phyloP scores from a whole-genome alignment of 2,329 filamentous ascomycete genomes.

The Coniochaeta ligniaria region DNA sequence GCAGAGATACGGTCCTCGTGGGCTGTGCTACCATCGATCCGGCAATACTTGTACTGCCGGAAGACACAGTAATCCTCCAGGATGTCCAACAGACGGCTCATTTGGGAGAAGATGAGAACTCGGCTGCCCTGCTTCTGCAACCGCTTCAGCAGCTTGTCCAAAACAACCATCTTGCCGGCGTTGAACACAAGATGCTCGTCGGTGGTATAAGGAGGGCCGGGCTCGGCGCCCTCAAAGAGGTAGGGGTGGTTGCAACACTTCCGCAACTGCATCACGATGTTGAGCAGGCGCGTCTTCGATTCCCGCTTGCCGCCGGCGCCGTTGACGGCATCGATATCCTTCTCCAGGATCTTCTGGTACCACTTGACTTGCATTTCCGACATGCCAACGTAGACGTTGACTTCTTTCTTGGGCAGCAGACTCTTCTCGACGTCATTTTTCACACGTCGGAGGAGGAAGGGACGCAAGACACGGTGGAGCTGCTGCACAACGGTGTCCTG shows the following conservation, averaged over 20 bases:
- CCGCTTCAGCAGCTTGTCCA: constrained; percentile 82
- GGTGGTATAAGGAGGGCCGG: constrained; percentile 94
- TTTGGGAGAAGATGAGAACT: constrained; percentile 98
- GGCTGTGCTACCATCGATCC: constrained; percentile 92
- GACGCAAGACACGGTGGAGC: constrained; percentile 83
- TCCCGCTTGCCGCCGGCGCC: constrained; percentile 93
- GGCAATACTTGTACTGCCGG: constrained; percentile 88
- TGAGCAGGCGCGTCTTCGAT: constrained; percentile 92
- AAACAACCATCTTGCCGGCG: constrained; percentile 92
- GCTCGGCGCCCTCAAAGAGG: constrained; percentile 93
- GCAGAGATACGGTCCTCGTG: constrained; percentile 96
- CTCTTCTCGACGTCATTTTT: constrained; percentile 99
- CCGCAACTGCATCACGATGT: constrained; percentile 98
- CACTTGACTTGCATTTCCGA: constrained; percentile 98
- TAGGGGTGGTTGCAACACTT: constrained; percentile 99
- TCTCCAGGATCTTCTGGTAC: constrained; percentile 98
- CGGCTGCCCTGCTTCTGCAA: constrained; percentile 83
- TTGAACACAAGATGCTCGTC: constrained; percentile 94
- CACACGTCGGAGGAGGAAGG: constrained; percentile 90
- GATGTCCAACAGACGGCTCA: constrained; percentile 95
- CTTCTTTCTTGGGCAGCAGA: constrained; percentile 90
- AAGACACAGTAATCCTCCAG: constrained; percentile 98
- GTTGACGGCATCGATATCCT: constrained; percentile 98
- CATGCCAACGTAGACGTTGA: constrained; percentile 97
- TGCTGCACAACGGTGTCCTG: constrained; percentile 96